These are phyloP conservation scores for Yarrowia sp. DNA, from an alignment of 805 yeast genomes.

Conservation along the genomic window DNA sequence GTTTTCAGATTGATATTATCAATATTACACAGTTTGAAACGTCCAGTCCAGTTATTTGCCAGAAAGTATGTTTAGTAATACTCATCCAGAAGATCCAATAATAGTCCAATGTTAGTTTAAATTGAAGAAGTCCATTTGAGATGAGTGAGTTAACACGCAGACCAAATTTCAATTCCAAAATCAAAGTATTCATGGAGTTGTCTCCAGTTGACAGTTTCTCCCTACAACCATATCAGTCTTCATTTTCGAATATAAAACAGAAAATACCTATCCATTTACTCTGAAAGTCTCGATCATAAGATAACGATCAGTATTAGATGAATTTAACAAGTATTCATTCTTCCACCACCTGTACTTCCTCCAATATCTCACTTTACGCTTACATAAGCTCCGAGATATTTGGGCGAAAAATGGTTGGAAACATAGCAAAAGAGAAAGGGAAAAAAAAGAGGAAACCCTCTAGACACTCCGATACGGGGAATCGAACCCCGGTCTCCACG, in stretches of 20 bases:
- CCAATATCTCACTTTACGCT: not conserved
- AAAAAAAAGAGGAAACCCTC: not conserved
- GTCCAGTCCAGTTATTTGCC: no score
- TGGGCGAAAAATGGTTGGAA: not conserved
- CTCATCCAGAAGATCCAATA: no score
- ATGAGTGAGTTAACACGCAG: not conserved
- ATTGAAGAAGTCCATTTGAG: not conserved
- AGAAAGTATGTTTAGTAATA: no score
- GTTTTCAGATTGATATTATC: no score
- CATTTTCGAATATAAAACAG: not conserved
- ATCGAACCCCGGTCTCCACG: conserved; percentile 26
- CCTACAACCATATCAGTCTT: not conserved
- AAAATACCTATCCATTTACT: no score
- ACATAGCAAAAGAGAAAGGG: not conserved
- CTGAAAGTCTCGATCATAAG: no score
- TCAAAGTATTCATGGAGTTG: not conserved
- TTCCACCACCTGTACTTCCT: no score
- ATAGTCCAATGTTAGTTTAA: no score
- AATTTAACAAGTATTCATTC: no score
- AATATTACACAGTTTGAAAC: no score
- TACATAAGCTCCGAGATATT: not conserved
- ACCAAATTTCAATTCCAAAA: not conserved
- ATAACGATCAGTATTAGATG: no score
- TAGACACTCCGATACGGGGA: conserved; percentile 18
- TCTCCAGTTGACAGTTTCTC: not conserved